phyloP scores from a whole-genome alignment of 1,284 basidiomycete genomes.

The Ceratobasidium sp. region DNA sequence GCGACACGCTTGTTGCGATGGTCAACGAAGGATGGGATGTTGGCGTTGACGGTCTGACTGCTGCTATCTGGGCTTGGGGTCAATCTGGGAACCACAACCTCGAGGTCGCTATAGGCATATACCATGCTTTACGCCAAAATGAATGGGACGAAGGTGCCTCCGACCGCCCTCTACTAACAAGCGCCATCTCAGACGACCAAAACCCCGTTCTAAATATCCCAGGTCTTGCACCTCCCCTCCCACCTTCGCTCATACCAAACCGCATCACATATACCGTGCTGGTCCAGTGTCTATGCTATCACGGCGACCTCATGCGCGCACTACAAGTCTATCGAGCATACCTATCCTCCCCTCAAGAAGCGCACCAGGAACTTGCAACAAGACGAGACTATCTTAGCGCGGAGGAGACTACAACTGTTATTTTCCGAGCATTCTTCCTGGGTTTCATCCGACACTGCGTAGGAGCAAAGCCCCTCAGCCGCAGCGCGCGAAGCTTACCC shows the following conservation, averaged over 20 bases:
- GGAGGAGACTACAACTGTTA: slow-evolving; percentile 58
- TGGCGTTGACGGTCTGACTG: slow-evolving; percentile 71
- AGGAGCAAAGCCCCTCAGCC: slow-evolving; percentile 1
- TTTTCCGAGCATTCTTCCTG: slow-evolving; percentile 78
- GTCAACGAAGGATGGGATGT: slow-evolving; percentile 63
- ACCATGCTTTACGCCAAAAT: slow-evolving; percentile 69
- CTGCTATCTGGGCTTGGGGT: slow-evolving; percentile 71
- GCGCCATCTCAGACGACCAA: slow-evolving; percentile 28
- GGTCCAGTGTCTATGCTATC: slow-evolving; percentile 73
- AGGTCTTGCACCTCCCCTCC: slow-evolving; percentile 52
- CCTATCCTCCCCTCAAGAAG: slow-evolving; percentile 58
- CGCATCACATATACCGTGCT: slow-evolving; percentile 74
- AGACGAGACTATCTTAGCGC: slow-evolving; percentile 36
- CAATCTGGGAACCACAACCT: slow-evolving; percentile 61
- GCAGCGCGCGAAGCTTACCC: slow-evolving; percentile 29
- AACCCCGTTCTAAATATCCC: slow-evolving; percentile 43
- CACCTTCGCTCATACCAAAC: slow-evolving; percentile 64
- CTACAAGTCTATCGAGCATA: slow-evolving; percentile 76
- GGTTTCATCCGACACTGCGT: slow-evolving; percentile 71
- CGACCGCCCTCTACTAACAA: slow-evolving; percentile 42
- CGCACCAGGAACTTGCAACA: slow-evolving; percentile 54
- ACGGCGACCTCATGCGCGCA: slow-evolving; percentile 70
- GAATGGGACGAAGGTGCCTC: slow-evolving; percentile 54
- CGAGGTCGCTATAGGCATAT: slow-evolving; percentile 69
- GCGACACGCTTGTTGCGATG: slow-evolving; percentile 65